Percentiles rank a stretch among this genome's conserved stretches.
These are phyloP conservation scores for Borealophlyctis nickersoniae DNA, from an alignment of 192 early-diverging fungal genomes.

Conservation along the genomic window DNA sequence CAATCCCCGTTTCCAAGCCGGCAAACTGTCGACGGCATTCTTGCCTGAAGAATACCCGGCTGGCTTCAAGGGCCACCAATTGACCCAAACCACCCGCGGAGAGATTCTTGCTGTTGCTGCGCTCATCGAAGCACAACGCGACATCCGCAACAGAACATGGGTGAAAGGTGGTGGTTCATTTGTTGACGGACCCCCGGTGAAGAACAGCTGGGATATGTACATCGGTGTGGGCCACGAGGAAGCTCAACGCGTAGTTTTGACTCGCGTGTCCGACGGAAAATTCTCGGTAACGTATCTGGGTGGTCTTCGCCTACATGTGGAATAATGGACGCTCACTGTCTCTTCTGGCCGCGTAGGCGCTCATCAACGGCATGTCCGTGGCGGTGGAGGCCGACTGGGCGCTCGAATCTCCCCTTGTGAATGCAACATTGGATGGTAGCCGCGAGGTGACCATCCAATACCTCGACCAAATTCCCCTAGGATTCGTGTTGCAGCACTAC, in stretches of 20 bases:
- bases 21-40: slow-evolving; percentile 81
- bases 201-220: slow-evolving; percentile 22
- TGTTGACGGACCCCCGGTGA: background rate
- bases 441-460: slow-evolving; percentile 65
- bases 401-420: slow-evolving; percentile 65
- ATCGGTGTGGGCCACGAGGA: slow-evolving; percentile 16
- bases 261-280: too few species aligned
- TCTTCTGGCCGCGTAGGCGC: background rate
- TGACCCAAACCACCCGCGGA: slow-evolving; percentile 45
- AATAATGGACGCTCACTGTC: too few species aligned
- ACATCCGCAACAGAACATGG: slow-evolving; percentile 61
- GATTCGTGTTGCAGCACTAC: slow-evolving; percentile 75
- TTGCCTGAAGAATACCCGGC: slow-evolving; percentile 83
- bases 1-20: slow-evolving; percentile 66
- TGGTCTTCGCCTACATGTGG: too few species aligned
- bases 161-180: slow-evolving; percentile 35
- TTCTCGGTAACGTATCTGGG: too few species aligned
- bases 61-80: slow-evolving; percentile 76
- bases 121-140: slow-evolving; percentile 65
- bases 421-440: slow-evolving; percentile 10
- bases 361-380: slow-evolving; percentile 24
- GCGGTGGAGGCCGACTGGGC: slow-evolving; percentile 62
- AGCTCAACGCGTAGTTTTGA: background rate
- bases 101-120: slow-evolving; percentile 68
- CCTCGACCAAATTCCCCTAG: slow-evolving; percentile 67